Evolutionary conservation across 2,329 filamentous ascomycete genomes (phyloP), one percentile per base, ranked within the genome.

Genomic region (Cladosporium sp.): DNA sequence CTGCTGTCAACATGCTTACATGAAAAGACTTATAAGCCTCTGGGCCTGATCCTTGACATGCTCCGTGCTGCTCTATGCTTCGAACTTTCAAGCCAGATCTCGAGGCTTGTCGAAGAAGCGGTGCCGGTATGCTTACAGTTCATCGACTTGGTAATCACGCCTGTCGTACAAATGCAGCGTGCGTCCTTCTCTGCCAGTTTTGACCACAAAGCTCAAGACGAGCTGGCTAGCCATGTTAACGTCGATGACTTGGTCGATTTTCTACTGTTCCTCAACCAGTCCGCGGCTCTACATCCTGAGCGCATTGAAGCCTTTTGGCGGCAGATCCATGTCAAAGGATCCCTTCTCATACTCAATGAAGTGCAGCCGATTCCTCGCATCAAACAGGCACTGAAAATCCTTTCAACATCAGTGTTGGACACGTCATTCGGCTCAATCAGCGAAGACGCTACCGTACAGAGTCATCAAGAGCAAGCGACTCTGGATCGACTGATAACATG

Each of bases 1-100:
- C 66, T 92, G 12, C 92, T 88, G 86, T 74, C 75, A 13, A 76
- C 75, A 16, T 90, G 86, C 62, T 69, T 84, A 6, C 71, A 78
- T 9, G 85, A 91, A 58, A 73, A 74, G 56, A 72, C 80, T 67
- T 80, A 82, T 60, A 71, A 72, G 9, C 84, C 86, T 0, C 73
- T 90, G 35, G 78, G 78, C 54, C 73, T 88, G 32, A 70, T 92
- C 3, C 71, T 86, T 18, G 78, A 84, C 18, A 71, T 88, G 29
- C 62, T 89, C 11, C 73, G 77, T 11, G 84, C 85, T 54, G 78
- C 83, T 1, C 69, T 90, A 4, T 77, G 81, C 39, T 72, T 81
- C 3, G 78, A 87, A 60, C 78, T 81, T 0, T 71, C 76, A 2
- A 72, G 74, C 6, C 76, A 84, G 11, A 80, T 80, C 2, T 76